Percentiles rank a stretch among this genome's conserved stretches.
These are phyloP conservation scores for Colletotrichum lentis DNA, from an alignment of 2,329 filamentous ascomycete genomes.

Conservation along the genomic window DNA sequence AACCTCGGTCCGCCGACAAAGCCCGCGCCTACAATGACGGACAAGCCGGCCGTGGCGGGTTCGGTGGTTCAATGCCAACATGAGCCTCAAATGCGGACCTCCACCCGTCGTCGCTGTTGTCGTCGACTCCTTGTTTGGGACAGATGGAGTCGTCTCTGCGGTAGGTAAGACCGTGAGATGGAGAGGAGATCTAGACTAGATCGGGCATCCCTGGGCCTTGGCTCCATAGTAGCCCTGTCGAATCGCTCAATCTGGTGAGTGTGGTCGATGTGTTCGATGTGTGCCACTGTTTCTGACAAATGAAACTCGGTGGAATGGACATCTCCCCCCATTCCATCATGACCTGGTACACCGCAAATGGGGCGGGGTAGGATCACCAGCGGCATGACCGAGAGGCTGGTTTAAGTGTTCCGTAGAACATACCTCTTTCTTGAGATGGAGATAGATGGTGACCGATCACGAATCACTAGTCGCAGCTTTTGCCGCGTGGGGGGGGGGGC, in stretches of 20 bases:
- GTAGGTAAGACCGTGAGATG: neutral
- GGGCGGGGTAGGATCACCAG: neutral
- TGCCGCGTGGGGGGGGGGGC: neutral
- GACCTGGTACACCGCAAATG: neutral
- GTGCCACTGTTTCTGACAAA: conserved; percentile 10
- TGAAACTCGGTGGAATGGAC: neutral
- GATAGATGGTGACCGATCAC: neutral
- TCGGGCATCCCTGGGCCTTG: conserved; percentile 2
- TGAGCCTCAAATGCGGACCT: conserved; percentile 17
- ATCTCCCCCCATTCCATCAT: neutral
- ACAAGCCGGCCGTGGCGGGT: neutral
- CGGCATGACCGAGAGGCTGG: conserved; percentile 10
- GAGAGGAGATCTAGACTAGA: conserved; percentile 7
- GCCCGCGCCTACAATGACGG: conserved; percentile 5
- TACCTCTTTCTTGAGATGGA: neutral
- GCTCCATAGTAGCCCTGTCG: conserved; percentile 13
- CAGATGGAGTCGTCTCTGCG: neutral
- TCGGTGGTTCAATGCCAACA: neutral
- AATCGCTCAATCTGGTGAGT: neutral
- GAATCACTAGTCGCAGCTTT: neutral
- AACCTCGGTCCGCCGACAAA: conserved; percentile 24
- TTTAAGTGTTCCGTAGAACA: neutral
- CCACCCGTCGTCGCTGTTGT: neutral
- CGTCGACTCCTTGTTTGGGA: conserved; percentile 16
- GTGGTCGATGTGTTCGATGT: neutral